A percentile compares a stretch with the other conserved stretches of the same genome.
Conservation (phyloP, 495 filamentous ascomycete genomes). For the Penicillium mononematosum region DNA sequence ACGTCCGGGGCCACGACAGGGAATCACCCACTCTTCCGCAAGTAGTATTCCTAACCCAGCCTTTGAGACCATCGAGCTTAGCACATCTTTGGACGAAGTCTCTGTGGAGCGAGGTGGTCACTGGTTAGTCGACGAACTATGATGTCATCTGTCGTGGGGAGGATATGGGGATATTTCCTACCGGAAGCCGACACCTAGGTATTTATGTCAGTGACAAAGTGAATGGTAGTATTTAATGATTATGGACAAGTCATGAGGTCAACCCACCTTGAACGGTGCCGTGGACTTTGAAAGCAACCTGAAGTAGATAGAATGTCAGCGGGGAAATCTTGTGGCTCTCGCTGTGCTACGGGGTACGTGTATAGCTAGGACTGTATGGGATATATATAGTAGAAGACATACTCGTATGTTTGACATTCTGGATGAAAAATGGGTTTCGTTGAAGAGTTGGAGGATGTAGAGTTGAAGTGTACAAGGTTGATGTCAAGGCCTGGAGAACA, state of each 20-base stretch:
- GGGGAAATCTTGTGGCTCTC: not conserved
- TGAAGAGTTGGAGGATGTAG: not conserved
- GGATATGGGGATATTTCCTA: conserved; percentile 30
- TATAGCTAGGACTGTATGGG: not conserved
- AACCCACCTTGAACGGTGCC: conserved; percentile 52
- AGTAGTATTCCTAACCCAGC: conserved; percentile 74
- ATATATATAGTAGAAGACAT: not conserved
- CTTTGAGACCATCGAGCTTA: conserved; percentile 61
- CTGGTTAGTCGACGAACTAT: conserved; percentile 4
- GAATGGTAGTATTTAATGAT: not conserved
- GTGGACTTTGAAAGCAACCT: conserved; percentile 54
- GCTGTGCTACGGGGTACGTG: no score
- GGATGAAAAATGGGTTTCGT: not conserved
- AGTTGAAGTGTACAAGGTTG: not conserved
- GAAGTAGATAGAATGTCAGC: conserved; percentile 3
- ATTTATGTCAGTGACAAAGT: conserved; percentile 10
- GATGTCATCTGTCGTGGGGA: conserved; percentile 19
- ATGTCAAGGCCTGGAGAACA: not conserved
- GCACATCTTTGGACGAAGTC: conserved; percentile 73
- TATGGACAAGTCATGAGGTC: not conserved
- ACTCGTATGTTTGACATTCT: conserved; percentile 24
- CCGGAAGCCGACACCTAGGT: conserved; percentile 70
- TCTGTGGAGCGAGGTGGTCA: conserved; percentile 36
- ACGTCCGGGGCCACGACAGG: not conserved
- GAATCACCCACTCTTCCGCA: conserved; percentile 60